phyloP scores from a whole-genome alignment of 2,329 filamentous ascomycete genomes.

The Eutypa lata region DNA sequence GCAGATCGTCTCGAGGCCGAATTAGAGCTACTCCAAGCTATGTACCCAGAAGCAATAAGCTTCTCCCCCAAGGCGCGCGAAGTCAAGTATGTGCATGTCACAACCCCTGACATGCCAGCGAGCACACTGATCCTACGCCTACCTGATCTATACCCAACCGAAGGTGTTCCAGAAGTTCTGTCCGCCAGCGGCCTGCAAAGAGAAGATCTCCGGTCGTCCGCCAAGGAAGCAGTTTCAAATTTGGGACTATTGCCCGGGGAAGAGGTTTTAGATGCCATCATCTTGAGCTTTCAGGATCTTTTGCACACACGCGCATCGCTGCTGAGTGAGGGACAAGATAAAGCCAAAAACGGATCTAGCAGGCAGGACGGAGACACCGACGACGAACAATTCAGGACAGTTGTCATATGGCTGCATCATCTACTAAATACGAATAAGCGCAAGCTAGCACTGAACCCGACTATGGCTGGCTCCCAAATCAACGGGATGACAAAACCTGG shows the following conservation, averaged over 20 bases:
- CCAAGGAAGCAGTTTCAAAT: constrained; percentile 8
- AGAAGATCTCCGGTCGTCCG: constrained; percentile 13
- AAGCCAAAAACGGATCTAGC: too few species aligned
- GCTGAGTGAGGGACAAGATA: too few species aligned
- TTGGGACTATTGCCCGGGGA: constrained; percentile 6
- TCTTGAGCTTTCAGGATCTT: constrained; percentile 14
- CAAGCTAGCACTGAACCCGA: constrained; percentile 16
- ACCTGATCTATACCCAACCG: constrained; percentile 14
- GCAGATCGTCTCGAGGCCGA: constrained; percentile 5
- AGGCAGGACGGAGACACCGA: too few species aligned
- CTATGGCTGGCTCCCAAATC: constrained; percentile 2
- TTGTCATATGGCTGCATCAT: constrained; percentile 21
- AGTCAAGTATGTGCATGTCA: constrained; percentile 10
- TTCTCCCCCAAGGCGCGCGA: constrained; percentile 14
- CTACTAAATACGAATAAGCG: constrained; percentile 22
- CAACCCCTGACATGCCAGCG: neutral
- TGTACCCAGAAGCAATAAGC: constrained; percentile 17
- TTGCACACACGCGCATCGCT: neutral
- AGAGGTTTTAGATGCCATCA: constrained; percentile 16
- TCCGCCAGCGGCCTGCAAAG: constrained; percentile 12
- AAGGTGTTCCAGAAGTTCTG: constrained; percentile 13
- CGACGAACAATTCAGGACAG: constrained; percentile 6
- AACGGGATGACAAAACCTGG: constrained; percentile 18
- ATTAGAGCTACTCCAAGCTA: constrained; percentile 5
- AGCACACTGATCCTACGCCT: constrained; percentile 14